Percentiles rank a stretch among this genome's conserved stretches.
Evolutionary conservation across 805 yeast species (phyloP).

Genomic region (Starmerella roubikii): DNA sequence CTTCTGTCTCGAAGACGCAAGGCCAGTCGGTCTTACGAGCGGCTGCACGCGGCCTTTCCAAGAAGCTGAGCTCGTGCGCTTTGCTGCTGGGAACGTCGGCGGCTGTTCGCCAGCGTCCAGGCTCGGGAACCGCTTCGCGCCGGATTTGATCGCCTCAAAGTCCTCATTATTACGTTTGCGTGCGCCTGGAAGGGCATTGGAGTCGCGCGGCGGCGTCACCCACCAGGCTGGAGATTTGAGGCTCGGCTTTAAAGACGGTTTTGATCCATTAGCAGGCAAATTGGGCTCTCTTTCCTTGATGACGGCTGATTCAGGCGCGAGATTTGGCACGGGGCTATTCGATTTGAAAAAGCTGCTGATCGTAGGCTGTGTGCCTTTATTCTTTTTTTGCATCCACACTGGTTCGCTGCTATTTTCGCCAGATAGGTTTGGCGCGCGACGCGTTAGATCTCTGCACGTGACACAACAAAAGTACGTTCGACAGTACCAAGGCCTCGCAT

Average conservation of each 20-base stretch:
- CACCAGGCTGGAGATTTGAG: conserved; percentile 10
- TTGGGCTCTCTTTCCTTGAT: no score
- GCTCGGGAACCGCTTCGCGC: neutral
- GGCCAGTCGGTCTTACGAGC: conserved; percentile 12
- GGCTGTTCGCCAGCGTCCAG: no score
- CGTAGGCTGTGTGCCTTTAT: conserved; percentile 4
- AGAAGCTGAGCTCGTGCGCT: conserved; percentile 1
- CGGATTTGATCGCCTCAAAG: no score
- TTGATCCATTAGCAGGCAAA: neutral
- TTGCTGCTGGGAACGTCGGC: no score
- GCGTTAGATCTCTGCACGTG: neutral
- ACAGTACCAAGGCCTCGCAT: no score
- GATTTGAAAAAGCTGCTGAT: conserved; percentile 4
- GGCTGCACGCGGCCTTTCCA: conserved; percentile 13
- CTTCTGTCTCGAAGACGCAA: conserved; percentile 7
- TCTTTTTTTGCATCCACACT: neutral
- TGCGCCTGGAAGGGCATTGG: conserved; percentile 6
- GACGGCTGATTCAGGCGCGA: neutral
- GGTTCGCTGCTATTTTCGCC: no score
- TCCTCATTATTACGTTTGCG: conserved; percentile 7
- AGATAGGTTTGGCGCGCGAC: no score
- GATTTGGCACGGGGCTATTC: neutral
- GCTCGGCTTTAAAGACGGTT: neutral
- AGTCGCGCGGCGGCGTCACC: conserved; percentile 12
- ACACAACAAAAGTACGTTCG: no score